Percentiles rank a stretch among this genome's conserved stretches.
phyloP scores from a whole-genome alignment of 2,329 filamentous ascomycete species.

The Juglanconis sp. region DNA sequence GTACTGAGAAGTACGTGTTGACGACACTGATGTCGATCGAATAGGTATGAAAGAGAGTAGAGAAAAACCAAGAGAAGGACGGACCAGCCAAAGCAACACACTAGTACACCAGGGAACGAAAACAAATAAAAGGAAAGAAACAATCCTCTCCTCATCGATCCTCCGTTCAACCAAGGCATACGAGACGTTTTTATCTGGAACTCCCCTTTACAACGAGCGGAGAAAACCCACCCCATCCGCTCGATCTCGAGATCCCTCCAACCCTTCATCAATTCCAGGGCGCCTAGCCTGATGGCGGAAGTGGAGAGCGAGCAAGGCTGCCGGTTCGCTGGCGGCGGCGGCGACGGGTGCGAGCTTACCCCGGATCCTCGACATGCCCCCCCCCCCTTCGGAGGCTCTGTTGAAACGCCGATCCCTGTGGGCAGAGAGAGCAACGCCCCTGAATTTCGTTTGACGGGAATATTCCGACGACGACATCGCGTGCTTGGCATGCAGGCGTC shows the following conservation, averaged over 20 bases:
- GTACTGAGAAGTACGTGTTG: neutral
- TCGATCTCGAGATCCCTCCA: neutral
- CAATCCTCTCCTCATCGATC: neutral
- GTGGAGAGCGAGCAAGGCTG: constrained; percentile 2
- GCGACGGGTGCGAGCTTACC: neutral
- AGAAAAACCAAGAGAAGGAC: neutral
- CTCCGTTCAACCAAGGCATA: neutral
- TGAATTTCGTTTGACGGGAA: constrained; percentile 7
- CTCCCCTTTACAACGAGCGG: neutral
- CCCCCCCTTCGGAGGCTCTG: constrained; percentile 2
- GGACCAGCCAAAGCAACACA: neutral
- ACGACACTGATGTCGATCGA: neutral
- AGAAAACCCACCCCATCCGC: constrained; percentile 1
- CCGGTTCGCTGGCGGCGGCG: neutral
- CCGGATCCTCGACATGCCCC: constrained; percentile 1
- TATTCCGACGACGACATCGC: neutral
- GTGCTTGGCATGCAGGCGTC: too few relatives aligned
- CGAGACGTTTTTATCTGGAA: neutral
- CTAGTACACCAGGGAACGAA: neutral
- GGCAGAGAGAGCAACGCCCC: neutral
- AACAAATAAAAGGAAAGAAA: neutral
- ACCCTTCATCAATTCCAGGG: constrained; percentile 10
- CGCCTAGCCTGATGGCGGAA: neutral
- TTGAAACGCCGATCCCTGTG: constrained; percentile 6
- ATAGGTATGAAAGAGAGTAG: neutral